These are phyloP conservation scores for Colletotrichum cuscutae DNA, from an alignment of 2,329 filamentous ascomycete genomes.

Conservation along the genomic window DNA sequence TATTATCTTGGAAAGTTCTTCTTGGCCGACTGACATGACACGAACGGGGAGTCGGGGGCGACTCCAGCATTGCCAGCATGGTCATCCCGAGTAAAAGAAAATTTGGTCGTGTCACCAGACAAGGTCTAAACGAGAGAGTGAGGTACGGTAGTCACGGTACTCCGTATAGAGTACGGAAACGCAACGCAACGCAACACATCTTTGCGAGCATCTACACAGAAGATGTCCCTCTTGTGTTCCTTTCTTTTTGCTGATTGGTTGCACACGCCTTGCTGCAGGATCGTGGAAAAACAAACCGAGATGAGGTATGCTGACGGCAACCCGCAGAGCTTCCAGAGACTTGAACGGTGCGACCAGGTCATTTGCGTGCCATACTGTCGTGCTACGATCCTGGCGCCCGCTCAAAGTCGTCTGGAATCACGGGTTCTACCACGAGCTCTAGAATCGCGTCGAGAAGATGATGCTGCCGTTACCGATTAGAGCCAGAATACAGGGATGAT, in stretches of 20 bases:
- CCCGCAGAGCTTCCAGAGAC: slow-evolving; percentile 21
- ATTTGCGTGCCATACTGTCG: slow-evolving; percentile 21
- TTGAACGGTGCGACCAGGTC: slow-evolving; percentile 1
- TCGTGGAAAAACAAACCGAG: slow-evolving; percentile 33
- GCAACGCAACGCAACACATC: neutral
- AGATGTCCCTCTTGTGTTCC: neutral
- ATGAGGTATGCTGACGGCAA: slow-evolving; percentile 32
- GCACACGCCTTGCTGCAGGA: slow-evolving; percentile 36
- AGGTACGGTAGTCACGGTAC: neutral
- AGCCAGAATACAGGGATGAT: neutral
- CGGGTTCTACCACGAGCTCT: neutral
- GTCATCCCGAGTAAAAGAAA: slow-evolving; percentile 5
- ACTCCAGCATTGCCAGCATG: slow-evolving; percentile 3
- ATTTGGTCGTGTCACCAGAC: slow-evolving; percentile 5
- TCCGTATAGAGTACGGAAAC: neutral
- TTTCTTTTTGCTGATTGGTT: slow-evolving; percentile 21
- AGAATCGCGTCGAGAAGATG: neutral
- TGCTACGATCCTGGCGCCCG: slow-evolving; percentile 8
- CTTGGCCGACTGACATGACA: slow-evolving; percentile 16
- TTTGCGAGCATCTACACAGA: neutral
- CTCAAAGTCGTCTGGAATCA: neutral
- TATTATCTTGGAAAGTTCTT: slow-evolving; percentile 26
- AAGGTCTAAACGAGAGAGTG: slow-evolving; percentile 8
- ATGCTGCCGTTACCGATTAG: neutral
- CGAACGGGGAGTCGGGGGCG: neutral